phyloP scores from a whole-genome alignment of 2,329 filamentous ascomycete species.

The Diplodia sapinea region DNA sequence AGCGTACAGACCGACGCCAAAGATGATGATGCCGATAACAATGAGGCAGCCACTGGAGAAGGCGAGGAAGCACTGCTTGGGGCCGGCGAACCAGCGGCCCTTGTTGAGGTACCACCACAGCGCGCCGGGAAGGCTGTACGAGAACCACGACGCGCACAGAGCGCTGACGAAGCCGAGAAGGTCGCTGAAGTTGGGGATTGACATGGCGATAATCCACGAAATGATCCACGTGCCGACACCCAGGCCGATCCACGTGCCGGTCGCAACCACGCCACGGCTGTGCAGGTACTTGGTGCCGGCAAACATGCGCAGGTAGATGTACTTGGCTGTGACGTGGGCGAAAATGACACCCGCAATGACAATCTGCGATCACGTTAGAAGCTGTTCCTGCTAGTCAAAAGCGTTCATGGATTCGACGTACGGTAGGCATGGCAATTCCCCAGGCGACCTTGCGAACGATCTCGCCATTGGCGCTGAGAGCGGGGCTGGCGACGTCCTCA shows the following conservation, averaged over 20 bases:
- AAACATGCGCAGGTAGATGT: constrained; percentile 67
- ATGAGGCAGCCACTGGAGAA: constrained; percentile 41
- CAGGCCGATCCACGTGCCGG: constrained; percentile 42
- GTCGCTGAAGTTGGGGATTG: constrained; percentile 73
- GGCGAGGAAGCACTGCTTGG: constrained; percentile 43
- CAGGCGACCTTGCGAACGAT: constrained; percentile 72
- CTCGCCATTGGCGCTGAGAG: constrained; percentile 66
- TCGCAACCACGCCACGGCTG: constrained; percentile 52
- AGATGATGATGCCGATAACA: constrained; percentile 42
- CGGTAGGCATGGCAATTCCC: constrained; percentile 70
- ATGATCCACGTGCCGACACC: constrained; percentile 64
- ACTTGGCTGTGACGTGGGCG: constrained; percentile 70
- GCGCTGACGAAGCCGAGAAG: constrained; percentile 68
- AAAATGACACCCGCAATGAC: constrained; percentile 76
- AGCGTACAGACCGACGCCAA: constrained; percentile 53
- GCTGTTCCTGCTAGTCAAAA: background rate
- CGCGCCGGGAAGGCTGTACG: constrained; percentile 52
- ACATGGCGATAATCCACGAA: constrained; percentile 72
- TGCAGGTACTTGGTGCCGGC: constrained; percentile 51
- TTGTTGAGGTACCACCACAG: constrained; percentile 51
- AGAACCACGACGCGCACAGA: constrained; percentile 73
- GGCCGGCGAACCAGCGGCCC: constrained; percentile 50
- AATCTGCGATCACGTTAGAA: constrained; percentile 49
- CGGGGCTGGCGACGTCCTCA: constrained; percentile 66
- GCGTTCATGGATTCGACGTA: background rate